These are phyloP conservation scores for Theobroma cacao DNA, from an alignment of 345 rosid genomes.

Conservation along the genomic window DNA sequence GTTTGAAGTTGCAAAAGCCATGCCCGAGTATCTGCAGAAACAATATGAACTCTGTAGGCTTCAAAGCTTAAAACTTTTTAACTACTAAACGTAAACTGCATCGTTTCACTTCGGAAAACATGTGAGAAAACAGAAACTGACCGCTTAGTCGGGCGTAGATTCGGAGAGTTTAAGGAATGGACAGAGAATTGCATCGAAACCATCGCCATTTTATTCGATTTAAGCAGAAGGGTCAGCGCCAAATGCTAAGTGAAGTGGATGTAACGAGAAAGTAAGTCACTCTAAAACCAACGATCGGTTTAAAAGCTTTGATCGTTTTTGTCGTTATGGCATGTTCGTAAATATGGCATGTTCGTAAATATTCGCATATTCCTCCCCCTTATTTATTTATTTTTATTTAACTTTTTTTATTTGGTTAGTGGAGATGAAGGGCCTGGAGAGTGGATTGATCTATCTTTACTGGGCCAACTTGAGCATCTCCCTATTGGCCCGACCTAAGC, in stretches of 20 bases:
- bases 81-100: neutral
- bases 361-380: constrained; percentile 22
- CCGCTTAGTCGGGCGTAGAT: constrained; percentile 52
- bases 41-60: neutral
- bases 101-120: neutral
- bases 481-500: neutral
- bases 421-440: neutral
- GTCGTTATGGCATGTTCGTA: neutral
- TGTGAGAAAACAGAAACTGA: constrained; percentile 17
- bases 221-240: constrained; percentile 1
- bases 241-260: neutral
- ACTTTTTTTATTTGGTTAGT: neutral
- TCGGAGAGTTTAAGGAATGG: constrained; percentile 35
- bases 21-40: constrained; percentile 39
- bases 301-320: neutral
- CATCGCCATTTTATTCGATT: constrained; percentile 48
- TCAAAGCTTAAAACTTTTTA: neutral
- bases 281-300: neutral
- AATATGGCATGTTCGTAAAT: neutral
- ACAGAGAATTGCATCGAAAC: constrained; percentile 46
- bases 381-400: neutral
- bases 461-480: no score
- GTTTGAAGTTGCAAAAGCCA: constrained; percentile 51
- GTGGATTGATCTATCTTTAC: no score
- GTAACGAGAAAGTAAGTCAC: neutral